Evolutionary conservation across 2,329 filamentous ascomycete genomes (phyloP).

Genomic region (Phaeomoniella chlamydospora): DNA sequence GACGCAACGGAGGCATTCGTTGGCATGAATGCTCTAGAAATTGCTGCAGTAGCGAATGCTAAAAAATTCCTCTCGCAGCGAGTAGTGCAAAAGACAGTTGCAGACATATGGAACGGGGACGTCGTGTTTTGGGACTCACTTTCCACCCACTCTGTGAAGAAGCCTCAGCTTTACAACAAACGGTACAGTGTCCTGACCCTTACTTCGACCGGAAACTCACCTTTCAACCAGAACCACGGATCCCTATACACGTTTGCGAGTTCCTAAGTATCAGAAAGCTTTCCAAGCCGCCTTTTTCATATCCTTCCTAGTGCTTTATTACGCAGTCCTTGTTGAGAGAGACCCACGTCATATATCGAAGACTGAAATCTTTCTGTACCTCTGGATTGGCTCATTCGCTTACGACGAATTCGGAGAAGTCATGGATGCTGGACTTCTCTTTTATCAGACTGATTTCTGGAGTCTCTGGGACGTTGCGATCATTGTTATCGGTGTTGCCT

Average conservation of each 20-base stretch:
- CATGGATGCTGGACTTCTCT: constrained; percentile 71
- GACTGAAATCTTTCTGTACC: constrained; percentile 59
- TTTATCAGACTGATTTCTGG: constrained; percentile 76
- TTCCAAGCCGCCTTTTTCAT: constrained; percentile 75
- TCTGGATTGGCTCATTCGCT: constrained; percentile 78
- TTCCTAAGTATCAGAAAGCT: constrained; percentile 71
- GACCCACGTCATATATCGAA: constrained; percentile 51
- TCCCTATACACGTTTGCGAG: constrained; percentile 60
- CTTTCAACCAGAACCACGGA: constrained; percentile 40
- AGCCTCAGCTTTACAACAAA: constrained; percentile 60
- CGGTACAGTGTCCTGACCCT: constrained; percentile 14
- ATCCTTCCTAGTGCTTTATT: constrained; percentile 66
- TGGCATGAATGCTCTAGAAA: constrained; percentile 73
- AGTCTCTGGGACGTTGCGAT: constrained; percentile 61
- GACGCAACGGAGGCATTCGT: constrained; percentile 60
- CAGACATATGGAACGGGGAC: constrained; percentile 73
- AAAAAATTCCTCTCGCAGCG: constrained; percentile 75
- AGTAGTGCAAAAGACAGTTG: constrained; percentile 69
- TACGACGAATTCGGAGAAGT: constrained; percentile 81
- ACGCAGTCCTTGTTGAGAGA: constrained; percentile 66
- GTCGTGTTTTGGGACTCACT: constrained; percentile 77
- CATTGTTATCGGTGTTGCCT: constrained; percentile 56
- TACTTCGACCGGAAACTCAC: constrained; percentile 4
- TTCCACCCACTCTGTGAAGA: constrained; percentile 58
- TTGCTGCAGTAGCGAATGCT: constrained; percentile 65